phyloP scores from a whole-genome alignment of 2,329 filamentous ascomycete species.

The Pestalotiopsis sp. region DNA sequence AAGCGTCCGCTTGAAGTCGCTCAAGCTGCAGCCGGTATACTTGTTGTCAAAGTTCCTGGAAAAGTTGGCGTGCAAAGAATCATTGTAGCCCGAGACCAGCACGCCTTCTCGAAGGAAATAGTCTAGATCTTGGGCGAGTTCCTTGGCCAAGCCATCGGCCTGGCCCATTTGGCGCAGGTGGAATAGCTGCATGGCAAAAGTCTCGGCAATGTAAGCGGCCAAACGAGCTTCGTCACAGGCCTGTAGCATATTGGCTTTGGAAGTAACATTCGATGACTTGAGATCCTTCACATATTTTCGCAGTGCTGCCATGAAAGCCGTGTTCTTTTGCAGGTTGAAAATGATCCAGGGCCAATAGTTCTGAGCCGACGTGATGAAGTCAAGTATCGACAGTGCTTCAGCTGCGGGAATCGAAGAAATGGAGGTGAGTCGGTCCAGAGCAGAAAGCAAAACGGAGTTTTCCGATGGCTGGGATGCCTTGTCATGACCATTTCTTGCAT shows the following conservation, averaged over 20 bases:
- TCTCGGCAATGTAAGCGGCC: slow-evolving; percentile 82
- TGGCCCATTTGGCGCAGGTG: slow-evolving; percentile 78
- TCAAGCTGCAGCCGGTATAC: slow-evolving; percentile 73
- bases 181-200: slow-evolving; percentile 89
- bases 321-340: slow-evolving; percentile 74
- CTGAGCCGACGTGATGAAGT: slow-evolving; percentile 86
- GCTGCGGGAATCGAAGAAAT: slow-evolving; percentile 66
- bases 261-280: slow-evolving; percentile 51
- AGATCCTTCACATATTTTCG: slow-evolving; percentile 69
- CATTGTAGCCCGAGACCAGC: slow-evolving; percentile 80
- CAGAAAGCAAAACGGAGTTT: slow-evolving; percentile 73
- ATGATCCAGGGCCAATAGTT: slow-evolving; percentile 97
- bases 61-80: slow-evolving; percentile 83
- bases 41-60: slow-evolving; percentile 80
- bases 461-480: slow-evolving; percentile 51
- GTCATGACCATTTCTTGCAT: slow-evolving; percentile 63
- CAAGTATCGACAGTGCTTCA: slow-evolving; percentile 74
- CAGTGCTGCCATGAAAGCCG: slow-evolving; percentile 71
- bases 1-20: slow-evolving; percentile 77
- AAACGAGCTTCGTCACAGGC: slow-evolving; percentile 69
- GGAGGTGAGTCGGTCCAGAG: slow-evolving; percentile 69
- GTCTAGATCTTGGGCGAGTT: slow-evolving; percentile 72
- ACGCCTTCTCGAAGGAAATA: slow-evolving; percentile 83
- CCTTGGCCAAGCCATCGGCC: slow-evolving; percentile 65
- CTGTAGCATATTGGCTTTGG: slow-evolving; percentile 57